Evolutionary conservation across 805 yeast genomes (phyloP).

Genomic region (Schizosaccharomyces lindneri): DNA sequence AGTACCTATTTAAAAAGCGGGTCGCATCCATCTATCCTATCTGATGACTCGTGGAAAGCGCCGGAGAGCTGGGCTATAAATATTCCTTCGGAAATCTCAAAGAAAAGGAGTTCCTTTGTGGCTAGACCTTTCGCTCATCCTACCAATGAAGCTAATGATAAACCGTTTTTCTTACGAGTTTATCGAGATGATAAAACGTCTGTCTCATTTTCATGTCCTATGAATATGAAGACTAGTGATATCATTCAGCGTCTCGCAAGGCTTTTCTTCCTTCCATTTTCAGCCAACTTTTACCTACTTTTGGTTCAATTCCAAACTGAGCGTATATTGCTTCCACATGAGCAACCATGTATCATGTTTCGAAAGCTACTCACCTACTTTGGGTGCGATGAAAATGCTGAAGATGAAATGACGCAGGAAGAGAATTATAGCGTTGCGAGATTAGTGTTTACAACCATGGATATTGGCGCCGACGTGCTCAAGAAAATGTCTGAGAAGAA

Average conservation of each 20-base stretch:
- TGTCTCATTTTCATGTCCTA: constrained; percentile 56
- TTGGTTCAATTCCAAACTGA: constrained; percentile 18
- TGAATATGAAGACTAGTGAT: constrained; percentile 55
- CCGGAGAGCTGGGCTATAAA: neutral
- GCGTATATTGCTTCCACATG: constrained; percentile 41
- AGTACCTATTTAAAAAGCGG: neutral
- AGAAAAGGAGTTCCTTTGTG: neutral
- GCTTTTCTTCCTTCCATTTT: constrained; percentile 47
- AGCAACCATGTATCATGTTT: constrained; percentile 57
- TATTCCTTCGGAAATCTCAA: constrained; percentile 3
- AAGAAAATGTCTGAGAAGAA: constrained; percentile 30
- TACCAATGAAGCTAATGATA: neutral
- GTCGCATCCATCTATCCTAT: neutral
- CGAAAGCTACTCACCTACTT: constrained; percentile 43
- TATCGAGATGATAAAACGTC: constrained; percentile 67
- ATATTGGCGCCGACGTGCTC: constrained; percentile 34
- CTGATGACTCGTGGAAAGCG: constrained; percentile 1
- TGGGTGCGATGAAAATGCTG: constrained; percentile 62
- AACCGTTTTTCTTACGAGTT: constrained; percentile 24
- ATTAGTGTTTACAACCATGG: constrained; percentile 43
- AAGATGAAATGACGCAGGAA: constrained; percentile 55
- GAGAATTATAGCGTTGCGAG: constrained; percentile 65
- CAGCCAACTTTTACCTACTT: constrained; percentile 51
- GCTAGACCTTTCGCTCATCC: neutral
- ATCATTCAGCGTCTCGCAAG: constrained; percentile 44